Evolutionary conservation across 257 asterid genomes (phyloP).

Genomic region (Gardenia jasminoides): DNA sequence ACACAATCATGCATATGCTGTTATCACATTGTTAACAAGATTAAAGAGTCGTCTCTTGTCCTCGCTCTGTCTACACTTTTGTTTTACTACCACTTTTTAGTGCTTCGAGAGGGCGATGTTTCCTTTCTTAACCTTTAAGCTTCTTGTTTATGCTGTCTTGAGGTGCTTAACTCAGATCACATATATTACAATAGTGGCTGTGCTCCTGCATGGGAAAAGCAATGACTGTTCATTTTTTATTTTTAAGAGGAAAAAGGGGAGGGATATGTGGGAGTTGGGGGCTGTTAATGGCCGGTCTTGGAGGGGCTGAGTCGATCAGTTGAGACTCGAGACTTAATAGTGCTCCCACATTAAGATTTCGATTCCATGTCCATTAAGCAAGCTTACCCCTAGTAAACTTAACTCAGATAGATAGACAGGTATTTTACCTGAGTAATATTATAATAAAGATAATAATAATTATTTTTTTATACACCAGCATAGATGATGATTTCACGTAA

Average conservation of each 20-base stretch:
- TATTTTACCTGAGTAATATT: neutral
- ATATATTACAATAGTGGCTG: neutral
- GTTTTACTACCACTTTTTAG: conserved; percentile 62
- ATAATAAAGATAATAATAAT: no score
- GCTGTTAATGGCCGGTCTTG: neutral
- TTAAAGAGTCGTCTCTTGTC: conserved; percentile 50
- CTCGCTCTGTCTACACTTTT: conserved; percentile 55
- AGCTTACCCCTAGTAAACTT: neutral
- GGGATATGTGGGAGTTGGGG: neutral
- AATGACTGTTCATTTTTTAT: conserved; percentile 23
- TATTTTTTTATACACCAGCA: no score
- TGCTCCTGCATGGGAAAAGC: conserved; percentile 57
- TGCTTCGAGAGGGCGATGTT: conserved; percentile 46
- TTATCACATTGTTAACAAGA: neutral
- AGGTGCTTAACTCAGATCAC: neutral
- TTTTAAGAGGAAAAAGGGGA: neutral
- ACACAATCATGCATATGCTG: conserved; percentile 17
- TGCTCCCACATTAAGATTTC: conserved; percentile 3
- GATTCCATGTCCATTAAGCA: conserved; percentile 15
- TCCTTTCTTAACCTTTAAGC: conserved; percentile 77
- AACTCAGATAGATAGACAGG: neutral
- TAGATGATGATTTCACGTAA: no score
- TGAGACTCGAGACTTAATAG: neutral
- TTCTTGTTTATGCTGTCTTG: conserved; percentile 25
- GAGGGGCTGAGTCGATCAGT: neutral